Evolutionary conservation across 2,329 filamentous ascomycete genomes (phyloP), one percentile per base, ranked within the genome.

Genomic region (Metarhizium anisopliae): DNA sequence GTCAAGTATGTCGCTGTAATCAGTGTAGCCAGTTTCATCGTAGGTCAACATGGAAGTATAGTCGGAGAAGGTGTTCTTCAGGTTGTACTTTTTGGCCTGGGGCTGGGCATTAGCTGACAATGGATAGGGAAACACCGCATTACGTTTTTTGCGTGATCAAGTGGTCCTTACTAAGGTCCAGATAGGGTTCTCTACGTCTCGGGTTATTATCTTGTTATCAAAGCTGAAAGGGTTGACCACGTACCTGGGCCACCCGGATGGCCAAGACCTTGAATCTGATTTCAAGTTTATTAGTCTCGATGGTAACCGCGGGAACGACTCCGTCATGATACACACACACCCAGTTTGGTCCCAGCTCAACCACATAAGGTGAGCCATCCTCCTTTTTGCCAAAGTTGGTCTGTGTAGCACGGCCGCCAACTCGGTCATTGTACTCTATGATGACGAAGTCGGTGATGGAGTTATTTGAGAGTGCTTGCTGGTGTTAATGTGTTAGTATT

Each of bases 281-380:
- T 60, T 4, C 36, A 35, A 11, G 60, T 59, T n/a, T 55, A 18
- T 20, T 35, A 35, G 10, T 7, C n/a, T 35, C 20, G 7, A 25
- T 4, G 25, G 4, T 25, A 25, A 25, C 25, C 25, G 25, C 40
- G n/a, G 42, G 16, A 38, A 42, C 7, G 25, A 18, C 6, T 10
- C n/a, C 1, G 20, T 14, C 36, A 11, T n/a, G 13, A 13, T 13
- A 51, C 56, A 30, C 25, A 76, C 58, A 30, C 25, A 76, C 66
- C 85, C 85, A 89, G 59, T 88, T 89, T 6, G 85, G 85, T 2
- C 85, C 85, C 0, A 85, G 69, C 65, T 88, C 85, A 10, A 89
- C 73, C 0, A 72, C 75, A 57, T 82, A 84, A 0, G 80, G 77
- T 0, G 76, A 71, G 0, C 81, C 81, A 40, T 79, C 70, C 0